These are phyloP conservation scores for Lachancea cidri DNA, from an alignment of 805 yeast species.

Conservation along the genomic window DNA sequence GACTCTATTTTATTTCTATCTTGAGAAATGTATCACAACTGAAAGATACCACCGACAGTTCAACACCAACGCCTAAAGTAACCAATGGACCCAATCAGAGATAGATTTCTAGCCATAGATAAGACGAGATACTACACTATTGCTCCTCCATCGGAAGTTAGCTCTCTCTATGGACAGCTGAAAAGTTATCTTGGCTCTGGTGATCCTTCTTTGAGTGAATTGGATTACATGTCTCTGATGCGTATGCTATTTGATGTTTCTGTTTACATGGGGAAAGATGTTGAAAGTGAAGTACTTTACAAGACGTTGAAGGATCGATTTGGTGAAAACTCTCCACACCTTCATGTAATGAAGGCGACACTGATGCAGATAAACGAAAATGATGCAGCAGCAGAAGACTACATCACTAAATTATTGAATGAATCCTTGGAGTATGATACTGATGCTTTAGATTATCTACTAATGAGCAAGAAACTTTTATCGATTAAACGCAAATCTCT, in stretches of 20 bases:
- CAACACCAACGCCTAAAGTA: background rate
- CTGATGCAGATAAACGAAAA: conserved; percentile 23
- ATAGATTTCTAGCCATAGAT: conserved; percentile 47
- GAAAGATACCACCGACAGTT: background rate
- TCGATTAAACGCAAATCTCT: conserved; percentile 18
- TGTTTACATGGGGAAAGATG: conserved; percentile 56
- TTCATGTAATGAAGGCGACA: conserved; percentile 29
- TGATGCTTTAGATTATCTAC: conserved; percentile 27
- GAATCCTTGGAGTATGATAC: conserved; percentile 49
- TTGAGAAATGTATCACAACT: background rate
- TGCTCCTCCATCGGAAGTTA: conserved; percentile 41
- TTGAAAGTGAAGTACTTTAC: conserved; percentile 62
- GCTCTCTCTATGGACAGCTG: conserved; percentile 37
- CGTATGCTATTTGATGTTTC: conserved; percentile 70
- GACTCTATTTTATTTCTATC: background rate
- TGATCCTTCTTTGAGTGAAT: conserved; percentile 26
- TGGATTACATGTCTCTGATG: conserved; percentile 49
- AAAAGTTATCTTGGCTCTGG: conserved; percentile 19
- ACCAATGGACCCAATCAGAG: conserved; percentile 27
- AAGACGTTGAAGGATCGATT: conserved; percentile 66
- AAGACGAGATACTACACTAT: conserved; percentile 46
- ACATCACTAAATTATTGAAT: conserved; percentile 46
- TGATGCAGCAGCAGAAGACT: conserved; percentile 31
- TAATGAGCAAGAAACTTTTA: conserved; percentile 25
- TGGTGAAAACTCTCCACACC: conserved; percentile 39